Percentiles rank a stretch among this genome's conserved stretches.
phyloP scores from a whole-genome alignment of 208 protist species.

The Leishmania tropica region DNA sequence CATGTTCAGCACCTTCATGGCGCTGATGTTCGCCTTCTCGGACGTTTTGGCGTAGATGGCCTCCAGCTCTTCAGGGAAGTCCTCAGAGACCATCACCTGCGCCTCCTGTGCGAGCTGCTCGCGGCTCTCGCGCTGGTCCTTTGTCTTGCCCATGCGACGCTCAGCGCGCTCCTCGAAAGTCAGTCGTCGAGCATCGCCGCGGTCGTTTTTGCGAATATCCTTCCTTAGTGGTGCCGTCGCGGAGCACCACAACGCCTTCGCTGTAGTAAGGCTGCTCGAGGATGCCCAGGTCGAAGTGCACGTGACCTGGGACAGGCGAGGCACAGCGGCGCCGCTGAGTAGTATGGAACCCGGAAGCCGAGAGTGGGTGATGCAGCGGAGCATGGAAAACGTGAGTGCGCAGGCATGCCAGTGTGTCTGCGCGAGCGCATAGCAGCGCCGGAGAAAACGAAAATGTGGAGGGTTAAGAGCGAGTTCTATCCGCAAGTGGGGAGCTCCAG shows the following conservation, averaged over 20 bases:
- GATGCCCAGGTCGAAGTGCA: not conserved
- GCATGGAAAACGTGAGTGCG: not conserved
- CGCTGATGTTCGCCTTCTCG: conserved; percentile 78
- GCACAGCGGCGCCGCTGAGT: not conserved
- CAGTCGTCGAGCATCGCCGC: conserved; percentile 72
- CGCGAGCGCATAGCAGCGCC: not conserved
- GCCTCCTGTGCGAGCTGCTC: conserved; percentile 78
- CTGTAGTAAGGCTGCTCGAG: not conserved
- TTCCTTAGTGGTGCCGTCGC: conserved; percentile 39
- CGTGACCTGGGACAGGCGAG: not conserved
- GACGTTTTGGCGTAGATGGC: conserved; percentile 54
- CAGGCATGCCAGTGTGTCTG: not conserved
- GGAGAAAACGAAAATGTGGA: not conserved
- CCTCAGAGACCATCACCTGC: conserved; percentile 59
- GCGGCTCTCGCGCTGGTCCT: conserved; percentile 54
- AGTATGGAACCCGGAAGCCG: not conserved
- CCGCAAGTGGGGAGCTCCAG: not conserved
- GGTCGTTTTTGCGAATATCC: conserved; percentile 70
- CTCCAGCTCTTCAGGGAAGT: conserved; percentile 82
- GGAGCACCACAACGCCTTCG: conserved; percentile 8
- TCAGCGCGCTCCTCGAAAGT: conserved; percentile 87
- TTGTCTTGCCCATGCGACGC: conserved; percentile 73
- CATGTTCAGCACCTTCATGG: conserved; percentile 91
- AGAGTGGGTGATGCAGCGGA: not conserved
- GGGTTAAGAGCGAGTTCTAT: not conserved